These are phyloP conservation scores for Scleromitrula shiraiana DNA, from an alignment of 2,329 filamentous ascomycete genomes.

Conservation along the genomic window DNA sequence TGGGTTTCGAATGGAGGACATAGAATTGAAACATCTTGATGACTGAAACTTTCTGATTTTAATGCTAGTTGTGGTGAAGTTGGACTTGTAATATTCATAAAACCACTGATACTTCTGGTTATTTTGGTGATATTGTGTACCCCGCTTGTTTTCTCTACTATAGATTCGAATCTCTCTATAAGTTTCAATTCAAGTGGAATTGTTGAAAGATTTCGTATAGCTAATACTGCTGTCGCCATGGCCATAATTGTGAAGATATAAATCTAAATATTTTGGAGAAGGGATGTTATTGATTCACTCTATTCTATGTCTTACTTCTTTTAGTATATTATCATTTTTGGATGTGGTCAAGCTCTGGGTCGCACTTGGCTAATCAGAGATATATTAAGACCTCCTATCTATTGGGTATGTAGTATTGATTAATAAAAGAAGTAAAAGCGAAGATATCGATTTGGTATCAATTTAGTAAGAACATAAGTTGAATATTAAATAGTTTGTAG, in stretches of 20 bases:
- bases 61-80: slow-evolving; percentile 32
- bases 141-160: slow-evolving; percentile 16
- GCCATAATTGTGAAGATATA: background rate
- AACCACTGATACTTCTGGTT: slow-evolving; percentile 39
- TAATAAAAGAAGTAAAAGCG: no score
- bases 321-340: background rate
- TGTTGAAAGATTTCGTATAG: slow-evolving; percentile 74
- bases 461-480: no score
- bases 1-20: slow-evolving; percentile 62
- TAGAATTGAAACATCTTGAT: slow-evolving; percentile 53
- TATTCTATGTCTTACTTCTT: background rate
- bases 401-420: no score
- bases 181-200: slow-evolving; percentile 63
- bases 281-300: background rate
- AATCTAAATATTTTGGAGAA: background rate
- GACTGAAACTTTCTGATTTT: slow-evolving; percentile 52
- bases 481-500: no score
- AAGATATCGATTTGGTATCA: background rate
- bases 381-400: no score
- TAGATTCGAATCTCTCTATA: slow-evolving; percentile 64
- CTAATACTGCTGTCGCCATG: slow-evolving; percentile 39
- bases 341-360: background rate
- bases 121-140: slow-evolving; percentile 32
- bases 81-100: slow-evolving; percentile 37
- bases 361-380: background rate